These are phyloP conservation scores for Apiotrichum laibachii DNA, from an alignment of 1,284 basidiomycete species.

Conservation along the genomic window DNA sequence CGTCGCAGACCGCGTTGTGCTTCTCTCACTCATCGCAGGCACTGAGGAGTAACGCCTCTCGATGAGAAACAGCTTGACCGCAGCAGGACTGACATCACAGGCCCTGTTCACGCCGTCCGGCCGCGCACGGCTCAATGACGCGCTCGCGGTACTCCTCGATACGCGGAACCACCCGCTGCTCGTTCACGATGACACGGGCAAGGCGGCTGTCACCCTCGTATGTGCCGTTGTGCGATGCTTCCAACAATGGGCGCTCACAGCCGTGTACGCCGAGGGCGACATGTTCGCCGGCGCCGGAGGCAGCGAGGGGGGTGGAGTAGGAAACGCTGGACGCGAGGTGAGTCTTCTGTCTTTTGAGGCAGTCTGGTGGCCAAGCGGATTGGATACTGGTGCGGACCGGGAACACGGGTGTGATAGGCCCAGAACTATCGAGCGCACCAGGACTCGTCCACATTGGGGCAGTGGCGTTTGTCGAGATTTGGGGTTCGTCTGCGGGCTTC, in stretches of 20 bases:
- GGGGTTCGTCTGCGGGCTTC: too few species aligned
- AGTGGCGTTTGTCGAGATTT: too few species aligned
- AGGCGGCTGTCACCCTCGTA: slow-evolving; percentile 39
- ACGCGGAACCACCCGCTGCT: slow-evolving; percentile 44
- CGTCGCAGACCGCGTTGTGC: too few species aligned
- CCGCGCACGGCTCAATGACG: slow-evolving; percentile 16
- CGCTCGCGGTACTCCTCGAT: slow-evolving; percentile 37
- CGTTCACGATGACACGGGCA: slow-evolving; percentile 49
- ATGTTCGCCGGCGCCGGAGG: slow-evolving; percentile 50
- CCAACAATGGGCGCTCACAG: slow-evolving; percentile 45
- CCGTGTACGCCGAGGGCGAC: slow-evolving; percentile 45
- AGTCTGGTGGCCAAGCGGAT: too few species aligned
- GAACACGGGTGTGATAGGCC: too few species aligned
- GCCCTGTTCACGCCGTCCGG: slow-evolving; percentile 29
- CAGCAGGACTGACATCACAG: slow-evolving; percentile 7
- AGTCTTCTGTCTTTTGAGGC: slow-evolving; percentile 18
- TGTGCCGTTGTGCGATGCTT: slow-evolving; percentile 41
- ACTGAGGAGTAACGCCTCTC: too few species aligned
- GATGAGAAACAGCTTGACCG: too few species aligned
- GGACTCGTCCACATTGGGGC: too few species aligned
- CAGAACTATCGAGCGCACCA: too few species aligned
- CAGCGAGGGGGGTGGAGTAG: slow-evolving; percentile 45
- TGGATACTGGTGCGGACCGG: too few species aligned
- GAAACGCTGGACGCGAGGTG: slow-evolving; percentile 43
- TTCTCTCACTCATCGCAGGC: neutral